Conservation (phyloP, 306 rosid species). For the Quercus dentata region DNA sequence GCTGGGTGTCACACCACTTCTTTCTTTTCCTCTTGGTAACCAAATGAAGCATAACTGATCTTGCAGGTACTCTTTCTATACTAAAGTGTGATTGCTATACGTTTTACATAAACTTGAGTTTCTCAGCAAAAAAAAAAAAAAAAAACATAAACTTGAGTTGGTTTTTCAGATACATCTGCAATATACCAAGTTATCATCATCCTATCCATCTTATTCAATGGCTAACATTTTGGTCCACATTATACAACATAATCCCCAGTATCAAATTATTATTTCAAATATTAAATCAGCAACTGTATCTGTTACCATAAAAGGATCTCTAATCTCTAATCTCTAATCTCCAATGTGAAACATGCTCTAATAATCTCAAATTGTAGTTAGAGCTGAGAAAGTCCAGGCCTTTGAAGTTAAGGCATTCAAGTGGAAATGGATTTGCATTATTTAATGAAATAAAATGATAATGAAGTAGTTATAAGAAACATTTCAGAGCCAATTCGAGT, state of each 20-base stretch:
- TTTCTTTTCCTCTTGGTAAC: background rate
- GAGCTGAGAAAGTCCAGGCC: background rate
- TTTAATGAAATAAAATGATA: background rate
- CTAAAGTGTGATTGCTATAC: background rate
- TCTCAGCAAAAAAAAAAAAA: no score
- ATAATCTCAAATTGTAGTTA: background rate
- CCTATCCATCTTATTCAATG: background rate
- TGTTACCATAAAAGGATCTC: background rate
- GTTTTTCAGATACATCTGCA: background rate
- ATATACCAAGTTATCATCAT: background rate
- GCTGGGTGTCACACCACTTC: background rate
- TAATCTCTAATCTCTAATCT: no score
- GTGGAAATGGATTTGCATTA: background rate
- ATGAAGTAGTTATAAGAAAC: background rate
- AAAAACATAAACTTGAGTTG: no score
- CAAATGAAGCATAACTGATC: background rate
- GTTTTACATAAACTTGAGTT: background rate
- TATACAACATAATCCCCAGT: background rate
- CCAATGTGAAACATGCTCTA: background rate
- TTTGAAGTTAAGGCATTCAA: background rate
- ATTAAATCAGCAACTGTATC: background rate
- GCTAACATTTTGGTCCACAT: background rate
- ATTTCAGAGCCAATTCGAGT: background rate
- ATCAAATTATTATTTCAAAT: background rate
- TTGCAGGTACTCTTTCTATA: background rate